Base-by-base conservation (phyloP, 805 yeast species). In the Tetrapisispora taiwanensis region DNA sequence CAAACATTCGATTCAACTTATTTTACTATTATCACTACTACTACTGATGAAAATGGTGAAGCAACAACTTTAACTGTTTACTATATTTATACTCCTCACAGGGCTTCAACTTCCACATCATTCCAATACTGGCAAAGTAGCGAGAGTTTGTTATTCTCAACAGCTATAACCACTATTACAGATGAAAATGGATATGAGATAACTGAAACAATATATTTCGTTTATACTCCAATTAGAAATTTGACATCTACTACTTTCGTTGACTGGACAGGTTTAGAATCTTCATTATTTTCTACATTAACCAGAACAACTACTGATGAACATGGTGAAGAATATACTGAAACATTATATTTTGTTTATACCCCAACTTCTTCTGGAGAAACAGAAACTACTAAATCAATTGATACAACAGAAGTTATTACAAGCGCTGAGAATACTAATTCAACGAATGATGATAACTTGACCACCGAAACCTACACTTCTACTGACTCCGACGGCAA, bases 211-310 rank as follows among this genome's bases (percentile, higher is more conserved):
- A 7, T 24, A 15, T 26, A 38, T 50, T 17, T 50, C 4, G 18
- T 38, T 13, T 46, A 46, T 31, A 49, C 52, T 3, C 55, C 53
- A 19, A 18, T 19, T 15, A 27, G 22, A 8, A 17, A 18, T 9
- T 15, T 18, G 4, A 38, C 26, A 13, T n/a, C 34, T 4, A 38
- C 41, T 12, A 31, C 34, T 31, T 31, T 14, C 17, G n/a, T 26
- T 13, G 9, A n/a, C 9, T 31, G 46, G 45, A 39, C 38, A 10
- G 46, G 38, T 6, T 6, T 22, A 22, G 26, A 22, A 5, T 6
- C 8, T 6, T 22, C 26, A 22, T 6, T 22, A 22, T 7, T 38
- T 41, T 41, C 45, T 5, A 47, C 47, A 7, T 7, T 24, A 7
- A 24, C 35, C 17, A 39, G 41, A 24, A 42, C 46, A 5, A 26